phyloP scores from a whole-genome alignment of 768 basidiomycete species.

The Mycena latifolia region DNA sequence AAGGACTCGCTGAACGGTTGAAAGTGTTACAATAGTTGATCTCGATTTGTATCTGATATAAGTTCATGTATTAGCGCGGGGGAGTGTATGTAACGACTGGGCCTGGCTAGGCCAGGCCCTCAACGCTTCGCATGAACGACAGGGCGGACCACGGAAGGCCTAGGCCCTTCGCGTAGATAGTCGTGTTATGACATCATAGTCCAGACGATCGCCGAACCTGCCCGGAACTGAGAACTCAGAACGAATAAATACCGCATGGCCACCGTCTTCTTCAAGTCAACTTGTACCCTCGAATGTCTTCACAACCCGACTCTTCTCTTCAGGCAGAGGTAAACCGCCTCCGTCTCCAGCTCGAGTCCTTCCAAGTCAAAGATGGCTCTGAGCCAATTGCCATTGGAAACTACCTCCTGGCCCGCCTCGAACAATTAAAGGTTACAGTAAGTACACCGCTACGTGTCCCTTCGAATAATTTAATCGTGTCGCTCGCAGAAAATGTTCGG shows the following conservation, averaged over 20 bases:
- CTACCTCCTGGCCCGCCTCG: conserved; percentile 73
- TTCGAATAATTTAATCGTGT: not conserved
- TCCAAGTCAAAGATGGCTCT: conserved; percentile 52
- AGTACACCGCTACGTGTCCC: conserved; percentile 22
- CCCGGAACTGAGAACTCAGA: not conserved
- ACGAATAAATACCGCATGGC: conserved; percentile 31
- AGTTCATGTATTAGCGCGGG: not conserved
- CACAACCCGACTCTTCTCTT: conserved; percentile 42
- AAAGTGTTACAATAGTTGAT: conserved; percentile 49
- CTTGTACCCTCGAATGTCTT: conserved; percentile 34
- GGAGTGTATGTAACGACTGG: conserved; percentile 9
- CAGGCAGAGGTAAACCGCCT: conserved; percentile 62
- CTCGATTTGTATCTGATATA: conserved; percentile 27
- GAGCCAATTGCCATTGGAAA: conserved; percentile 65
- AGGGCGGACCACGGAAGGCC: no score
- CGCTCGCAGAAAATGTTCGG: conserved; percentile 80
- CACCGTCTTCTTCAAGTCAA: not conserved
- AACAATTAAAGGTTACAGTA: conserved; percentile 75
- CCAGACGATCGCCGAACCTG: no score
- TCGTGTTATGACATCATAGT: no score
- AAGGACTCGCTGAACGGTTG: conserved; percentile 69
- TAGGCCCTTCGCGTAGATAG: no score
- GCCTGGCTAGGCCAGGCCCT: not conserved
- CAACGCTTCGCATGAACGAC: no score
- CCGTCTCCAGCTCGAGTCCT: conserved; percentile 56